Percentiles rank a stretch among this genome's conserved stretches.
phyloP scores from a whole-genome alignment of 2,329 filamentous ascomycete genomes.

The Colletotrichum australisinense region DNA sequence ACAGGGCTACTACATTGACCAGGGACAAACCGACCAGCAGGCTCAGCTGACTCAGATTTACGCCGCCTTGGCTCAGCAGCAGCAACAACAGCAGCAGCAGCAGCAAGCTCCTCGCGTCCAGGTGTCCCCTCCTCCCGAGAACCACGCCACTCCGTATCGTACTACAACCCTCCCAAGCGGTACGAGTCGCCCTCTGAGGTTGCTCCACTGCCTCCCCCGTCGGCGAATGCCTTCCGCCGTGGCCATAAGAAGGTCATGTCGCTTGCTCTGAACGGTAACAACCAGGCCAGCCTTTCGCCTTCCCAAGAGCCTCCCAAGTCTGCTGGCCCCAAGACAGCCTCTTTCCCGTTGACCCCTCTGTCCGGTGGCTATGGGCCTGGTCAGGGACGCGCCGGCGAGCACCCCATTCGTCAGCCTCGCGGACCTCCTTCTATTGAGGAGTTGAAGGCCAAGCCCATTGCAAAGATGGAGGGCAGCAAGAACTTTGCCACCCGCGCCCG shows the following conservation, averaged over 20 bases:
- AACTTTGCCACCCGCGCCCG: slow-evolving; percentile 96
- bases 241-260: slow-evolving; percentile 93
- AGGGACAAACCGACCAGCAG: slow-evolving; percentile 63
- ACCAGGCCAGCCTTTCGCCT: slow-evolving; percentile 54
- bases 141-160: slow-evolving; percentile 62
- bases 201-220: slow-evolving; percentile 83
- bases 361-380: slow-evolving; percentile 93
- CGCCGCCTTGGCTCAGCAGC: slow-evolving; percentile 42
- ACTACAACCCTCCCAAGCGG: slow-evolving; percentile 75
- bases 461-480: slow-evolving; percentile 95
- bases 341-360: slow-evolving; percentile 82
- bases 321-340: slow-evolving; percentile 80
- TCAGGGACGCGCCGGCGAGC: slow-evolving; percentile 92
- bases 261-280: slow-evolving; percentile 69
- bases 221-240: slow-evolving; percentile 91
- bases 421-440: slow-evolving; percentile 94
- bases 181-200: slow-evolving; percentile 76
- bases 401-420: slow-evolving; percentile 91
- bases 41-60: slow-evolving; percentile 44
- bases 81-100: slow-evolving; percentile 56
- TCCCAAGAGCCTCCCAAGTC: slow-evolving; percentile 63
- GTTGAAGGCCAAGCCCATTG: slow-evolving; percentile 87
- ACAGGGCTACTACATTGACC: slow-evolving; percentile 83
- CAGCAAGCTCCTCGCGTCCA: slow-evolving; percentile 78
- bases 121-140: slow-evolving; percentile 82